Percentiles rank a stretch among this genome's conserved stretches.
phyloP scores from a whole-genome alignment of 345 rosid genomes.

The Boechera stricta region DNA sequence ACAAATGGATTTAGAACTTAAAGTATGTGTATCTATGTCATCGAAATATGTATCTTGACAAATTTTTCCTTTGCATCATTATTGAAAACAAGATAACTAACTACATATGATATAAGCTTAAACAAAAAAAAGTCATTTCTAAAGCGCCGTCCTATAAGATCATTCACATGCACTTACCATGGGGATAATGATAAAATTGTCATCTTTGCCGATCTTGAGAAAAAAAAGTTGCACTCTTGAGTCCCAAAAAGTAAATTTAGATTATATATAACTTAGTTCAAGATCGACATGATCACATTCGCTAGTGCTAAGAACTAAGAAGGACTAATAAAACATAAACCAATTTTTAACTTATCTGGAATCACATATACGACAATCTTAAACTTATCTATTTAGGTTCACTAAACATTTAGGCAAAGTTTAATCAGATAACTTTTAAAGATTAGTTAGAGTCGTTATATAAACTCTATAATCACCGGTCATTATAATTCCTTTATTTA shows the following conservation, averaged over 20 bases:
- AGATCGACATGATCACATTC: constrained; percentile 34
- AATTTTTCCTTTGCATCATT: constrained; percentile 14
- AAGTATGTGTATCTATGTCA: constrained; percentile 18
- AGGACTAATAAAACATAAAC: constrained; percentile 9
- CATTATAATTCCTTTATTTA: not conserved
- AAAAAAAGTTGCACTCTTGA: constrained; percentile 20
- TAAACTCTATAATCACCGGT: not conserved
- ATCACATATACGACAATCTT: not conserved
- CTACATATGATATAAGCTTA: constrained; percentile 25
- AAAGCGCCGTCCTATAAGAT: constrained; percentile 29
- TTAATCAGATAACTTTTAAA: not conserved
- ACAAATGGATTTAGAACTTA: not conserved
- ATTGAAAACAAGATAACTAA: constrained; percentile 11
- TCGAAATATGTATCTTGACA: not conserved
- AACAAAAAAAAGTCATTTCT: constrained; percentile 16
- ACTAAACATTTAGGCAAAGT: not conserved
- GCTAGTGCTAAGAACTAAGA: not conserved
- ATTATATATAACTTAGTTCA: constrained; percentile 23
- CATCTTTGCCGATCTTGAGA: constrained; percentile 22
- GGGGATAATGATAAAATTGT: constrained; percentile 22
- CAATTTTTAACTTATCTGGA: constrained; percentile 18
- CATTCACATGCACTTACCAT: constrained; percentile 30
- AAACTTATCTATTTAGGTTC: constrained; percentile 22
- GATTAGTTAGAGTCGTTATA: not conserved
- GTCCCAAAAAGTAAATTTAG: constrained; percentile 17